A percentile compares a stretch with the other conserved stretches of the same genome.
These are phyloP conservation scores for Rhizopogon vulgaris DNA, from an alignment of 768 basidiomycete genomes.

Conservation along the genomic window DNA sequence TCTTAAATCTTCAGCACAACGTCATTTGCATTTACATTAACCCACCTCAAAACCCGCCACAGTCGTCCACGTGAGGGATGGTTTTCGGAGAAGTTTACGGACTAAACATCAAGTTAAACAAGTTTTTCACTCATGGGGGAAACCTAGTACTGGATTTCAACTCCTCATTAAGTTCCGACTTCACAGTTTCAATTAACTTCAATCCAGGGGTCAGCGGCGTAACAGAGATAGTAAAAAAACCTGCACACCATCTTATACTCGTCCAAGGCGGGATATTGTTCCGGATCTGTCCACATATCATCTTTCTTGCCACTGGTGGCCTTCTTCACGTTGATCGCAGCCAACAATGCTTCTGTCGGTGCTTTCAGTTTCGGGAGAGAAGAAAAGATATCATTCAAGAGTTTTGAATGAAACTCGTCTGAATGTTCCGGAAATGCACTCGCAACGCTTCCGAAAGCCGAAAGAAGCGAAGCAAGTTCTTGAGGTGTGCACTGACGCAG, in stretches of 20 bases:
- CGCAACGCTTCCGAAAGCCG: constrained; percentile 69
- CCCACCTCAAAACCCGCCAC: constrained; percentile 67
- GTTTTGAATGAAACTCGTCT: constrained; percentile 48
- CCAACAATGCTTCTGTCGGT: constrained; percentile 48
- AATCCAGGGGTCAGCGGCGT: constrained; percentile 1
- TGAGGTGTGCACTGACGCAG: constrained; percentile 64
- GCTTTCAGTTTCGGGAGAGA: constrained; percentile 60
- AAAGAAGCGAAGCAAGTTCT: constrained; percentile 72
- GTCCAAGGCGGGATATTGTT: constrained; percentile 49
- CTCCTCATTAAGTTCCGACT: constrained; percentile 69
- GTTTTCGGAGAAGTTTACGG: constrained; percentile 65
- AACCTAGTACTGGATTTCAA: constrained; percentile 50
- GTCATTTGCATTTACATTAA: not conserved
- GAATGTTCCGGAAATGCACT: constrained; percentile 49
- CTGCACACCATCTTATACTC: constrained; percentile 55
- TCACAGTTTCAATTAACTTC: constrained; percentile 62
- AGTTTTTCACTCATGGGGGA: not conserved
- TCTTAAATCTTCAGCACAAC: not conserved
- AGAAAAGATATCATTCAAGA: constrained; percentile 67
- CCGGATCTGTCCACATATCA: constrained; percentile 56
- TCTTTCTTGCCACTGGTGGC: constrained; percentile 66
- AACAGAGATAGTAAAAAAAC: not conserved
- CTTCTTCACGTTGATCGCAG: constrained; percentile 50
- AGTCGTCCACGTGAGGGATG: constrained; percentile 64
- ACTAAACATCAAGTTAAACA: constrained; percentile 35